Percentiles rank a stretch among this genome's conserved stretches.
phyloP scores from a whole-genome alignment of 2,329 filamentous ascomycete species.

The Fusarium napiforme region DNA sequence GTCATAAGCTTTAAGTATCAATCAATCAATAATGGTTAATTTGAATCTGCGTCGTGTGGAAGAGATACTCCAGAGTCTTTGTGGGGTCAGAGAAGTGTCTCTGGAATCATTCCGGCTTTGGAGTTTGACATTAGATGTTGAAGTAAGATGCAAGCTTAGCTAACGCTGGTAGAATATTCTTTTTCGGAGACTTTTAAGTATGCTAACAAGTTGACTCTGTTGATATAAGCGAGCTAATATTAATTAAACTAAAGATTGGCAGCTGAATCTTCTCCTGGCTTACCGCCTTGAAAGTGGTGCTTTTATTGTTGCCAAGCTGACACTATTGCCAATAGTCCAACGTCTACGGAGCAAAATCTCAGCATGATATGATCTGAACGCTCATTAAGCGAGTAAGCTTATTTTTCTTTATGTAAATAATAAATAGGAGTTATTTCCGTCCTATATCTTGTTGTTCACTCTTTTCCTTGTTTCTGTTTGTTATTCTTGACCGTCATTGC shows the following conservation, averaged over 20 bases:
- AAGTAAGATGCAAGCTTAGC: no score
- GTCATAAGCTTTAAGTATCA: no score
- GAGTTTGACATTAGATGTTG: background rate
- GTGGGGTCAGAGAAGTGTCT: background rate
- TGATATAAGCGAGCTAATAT: background rate
- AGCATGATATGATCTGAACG: background rate
- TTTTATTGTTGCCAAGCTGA: background rate
- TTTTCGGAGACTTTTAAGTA: background rate
- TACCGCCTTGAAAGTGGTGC: background rate
- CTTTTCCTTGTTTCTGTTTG: background rate
- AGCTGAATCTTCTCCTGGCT: background rate
- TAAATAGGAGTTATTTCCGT: background rate
- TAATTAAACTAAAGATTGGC: background rate
- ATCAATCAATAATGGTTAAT: no score
- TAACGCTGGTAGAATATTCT: no score
- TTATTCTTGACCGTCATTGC: rapidly evolving
- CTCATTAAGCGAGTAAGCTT: background rate
- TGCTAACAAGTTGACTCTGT: background rate
- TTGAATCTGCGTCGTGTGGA: background rate
- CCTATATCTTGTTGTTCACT: background rate
- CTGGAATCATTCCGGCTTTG: background rate
- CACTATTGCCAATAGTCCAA: background rate
- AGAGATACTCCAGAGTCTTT: background rate
- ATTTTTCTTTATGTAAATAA: background rate
- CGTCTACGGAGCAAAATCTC: background rate